Evolutionary conservation across 257 asterid genomes (phyloP), one percentile per base, ranked within the genome.

Genomic region (Solanum corneliomulleri): DNA sequence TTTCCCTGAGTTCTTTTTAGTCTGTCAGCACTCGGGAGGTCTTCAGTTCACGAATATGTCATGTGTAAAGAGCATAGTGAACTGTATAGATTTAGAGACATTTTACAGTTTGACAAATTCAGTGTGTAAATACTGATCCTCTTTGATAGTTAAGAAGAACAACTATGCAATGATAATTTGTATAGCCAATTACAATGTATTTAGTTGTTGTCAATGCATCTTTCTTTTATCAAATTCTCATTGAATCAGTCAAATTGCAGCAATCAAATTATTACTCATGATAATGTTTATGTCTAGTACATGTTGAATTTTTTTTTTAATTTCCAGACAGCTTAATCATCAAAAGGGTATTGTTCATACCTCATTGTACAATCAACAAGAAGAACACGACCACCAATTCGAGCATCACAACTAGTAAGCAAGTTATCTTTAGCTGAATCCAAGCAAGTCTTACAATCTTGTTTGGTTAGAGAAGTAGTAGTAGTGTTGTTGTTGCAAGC

Each of bases 311-410:
- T 18, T 45, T 13, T n/a, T 45, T 25, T 7, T 27, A n/a, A 1
- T 44, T 25, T 47, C 1, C 68, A 47, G 84, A 27, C 27, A 80
- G 3, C 25, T 78, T 86, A 95, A 60, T 92, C 92, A 44, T 90
- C 92, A 68, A 94, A 94, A 3, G 98, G 98, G 91, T 94, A 94
- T 89, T 94, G 96, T 71, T 95, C 98, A 85, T 95, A 95, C 92
- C 98, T 94, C 56, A 95, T 89, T 3, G 87, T 70, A 84, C 98
- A 95, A 88, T 92, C 98, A 87, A 52, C 68, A 58, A 94, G 94
- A 81, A 66, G 87, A 14, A 87, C 70, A 5, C 94, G 93, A 27
- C 91, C 98, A 21, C 98, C 98, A 52, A 94, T 93, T 84, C 94
- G 89, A 85, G 88, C 89, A 39, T 45, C 85, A 87, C 98, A 95